These are phyloP conservation scores for Scutellaria baicalensis DNA, from an alignment of 257 asterid species.

Conservation along the genomic window DNA sequence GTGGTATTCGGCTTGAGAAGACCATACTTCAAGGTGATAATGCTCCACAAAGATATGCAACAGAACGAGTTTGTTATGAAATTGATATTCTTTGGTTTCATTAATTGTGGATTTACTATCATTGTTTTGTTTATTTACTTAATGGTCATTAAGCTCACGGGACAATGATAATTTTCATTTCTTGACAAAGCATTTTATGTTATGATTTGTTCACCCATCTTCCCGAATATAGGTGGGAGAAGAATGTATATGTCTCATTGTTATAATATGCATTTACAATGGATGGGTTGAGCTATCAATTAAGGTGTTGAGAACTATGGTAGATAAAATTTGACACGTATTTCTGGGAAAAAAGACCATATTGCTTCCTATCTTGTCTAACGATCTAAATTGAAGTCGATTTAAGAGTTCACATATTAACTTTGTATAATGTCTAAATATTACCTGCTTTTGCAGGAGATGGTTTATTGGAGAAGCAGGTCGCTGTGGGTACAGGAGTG, in stretches of 20 bases:
- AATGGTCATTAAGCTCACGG: too few species aligned
- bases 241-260: background rate
- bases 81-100: background rate
- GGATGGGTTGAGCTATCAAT: background rate
- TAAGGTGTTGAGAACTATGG: background rate
- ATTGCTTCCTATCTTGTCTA: background rate
- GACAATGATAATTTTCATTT: too few species aligned
- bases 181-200: too few species aligned
- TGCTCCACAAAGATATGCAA: background rate
- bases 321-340: background rate
- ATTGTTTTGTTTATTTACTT: background rate
- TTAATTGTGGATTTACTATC: background rate
- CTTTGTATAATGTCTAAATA: background rate
- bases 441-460: slow-evolving; percentile 31
- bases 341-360: background rate
- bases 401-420: background rate
- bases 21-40: slow-evolving; percentile 59
- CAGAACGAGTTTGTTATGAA: background rate
- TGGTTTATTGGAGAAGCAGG: slow-evolving; percentile 40
- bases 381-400: background rate
- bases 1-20: slow-evolving; percentile 70
- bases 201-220: background rate
- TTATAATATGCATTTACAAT: background rate
- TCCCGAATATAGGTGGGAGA: background rate
- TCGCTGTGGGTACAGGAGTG: slow-evolving; percentile 80